phyloP scores from a whole-genome alignment of 371 early-diverging fungal genomes.

The Mucor indicus region DNA sequence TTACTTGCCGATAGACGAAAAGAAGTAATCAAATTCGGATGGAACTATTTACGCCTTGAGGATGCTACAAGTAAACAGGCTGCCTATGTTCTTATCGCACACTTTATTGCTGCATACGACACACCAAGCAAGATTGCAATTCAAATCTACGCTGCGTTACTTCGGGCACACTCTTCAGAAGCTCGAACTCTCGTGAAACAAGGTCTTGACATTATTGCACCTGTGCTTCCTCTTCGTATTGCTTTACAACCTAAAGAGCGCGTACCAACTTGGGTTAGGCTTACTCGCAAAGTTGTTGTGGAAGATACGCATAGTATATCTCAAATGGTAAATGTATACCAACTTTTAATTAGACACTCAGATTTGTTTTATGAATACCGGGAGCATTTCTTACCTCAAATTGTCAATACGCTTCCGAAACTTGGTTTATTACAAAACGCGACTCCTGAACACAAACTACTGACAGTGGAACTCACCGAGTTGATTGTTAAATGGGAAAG shows the following conservation, averaged over 20 bases:
- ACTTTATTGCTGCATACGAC: slow-evolving; percentile 90
- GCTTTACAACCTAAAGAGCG: slow-evolving; percentile 42
- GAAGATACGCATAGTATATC: slow-evolving; percentile 90
- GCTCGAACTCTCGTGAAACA: slow-evolving; percentile 83
- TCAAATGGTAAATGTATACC: slow-evolving; percentile 87
- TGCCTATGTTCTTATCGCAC: slow-evolving; percentile 88
- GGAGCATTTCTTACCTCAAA: slow-evolving; percentile 86
- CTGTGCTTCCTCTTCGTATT: slow-evolving; percentile 82
- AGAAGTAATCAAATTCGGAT: slow-evolving; percentile 93
- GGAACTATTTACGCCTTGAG: slow-evolving; percentile 86
- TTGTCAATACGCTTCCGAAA: slow-evolving; percentile 81
- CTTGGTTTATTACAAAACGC: slow-evolving; percentile 84
- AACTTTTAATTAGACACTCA: slow-evolving; percentile 85
- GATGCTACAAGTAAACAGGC: slow-evolving; percentile 94
- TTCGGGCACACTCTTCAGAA: slow-evolving; percentile 87
- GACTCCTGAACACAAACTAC: slow-evolving; percentile 79
- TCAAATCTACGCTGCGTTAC: slow-evolving; percentile 86
- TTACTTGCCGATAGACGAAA: slow-evolving; percentile 81
- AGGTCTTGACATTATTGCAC: slow-evolving; percentile 90
- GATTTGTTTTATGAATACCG: slow-evolving; percentile 87
- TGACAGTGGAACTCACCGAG: slow-evolving; percentile 90
- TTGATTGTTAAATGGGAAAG: slow-evolving; percentile 89
- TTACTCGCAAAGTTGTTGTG: slow-evolving; percentile 83
- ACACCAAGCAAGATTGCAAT: slow-evolving; percentile 90
- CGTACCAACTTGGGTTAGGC: slow-evolving; percentile 87